Evolutionary conservation across 352 stramenopile species (phyloP), one percentile per base, ranked within the genome.

Genomic region (Phytophthora pisi): DNA sequence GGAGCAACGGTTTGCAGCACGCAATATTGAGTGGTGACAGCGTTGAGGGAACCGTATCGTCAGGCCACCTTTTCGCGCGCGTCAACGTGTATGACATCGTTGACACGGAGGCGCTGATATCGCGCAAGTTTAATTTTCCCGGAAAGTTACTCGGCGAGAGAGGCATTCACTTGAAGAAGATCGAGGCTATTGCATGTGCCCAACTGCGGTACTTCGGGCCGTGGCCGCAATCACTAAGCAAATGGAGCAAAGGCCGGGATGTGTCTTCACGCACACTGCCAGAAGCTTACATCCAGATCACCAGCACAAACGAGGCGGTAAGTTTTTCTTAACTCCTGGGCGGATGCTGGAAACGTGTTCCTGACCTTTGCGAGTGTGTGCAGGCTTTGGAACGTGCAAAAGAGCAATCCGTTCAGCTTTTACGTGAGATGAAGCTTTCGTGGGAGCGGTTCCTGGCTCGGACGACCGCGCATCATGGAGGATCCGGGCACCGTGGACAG

Each of bases 131-230:
- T 34, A 84, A 88, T 55, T 91, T 93, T 30, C 62, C 74, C 3
- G 81, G 82, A 0, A 84, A 84, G 52, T 60, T 93, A 18, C 28
- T 93, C 6, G 85, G 85, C 7, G 78, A 91, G 60, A 72, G 83
- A 10, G 85, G 78, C 1, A 77, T 93, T 15, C 64, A 90, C 58
- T 60, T 92, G 28, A 93, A 93, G 70, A 80, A 74, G 38, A 83
- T 87, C 43, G 77, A 87, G 57, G 75, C 75, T 10, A 77, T 82
- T 51, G 72, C 75, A 4, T 89, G 78, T 55, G 80, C 80, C 13
- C 78, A 90, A 51, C 55, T 90, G 50, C 75, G 77, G 16, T 90
- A 88, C 71, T 77, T 79, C 64, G 75, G 75, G 13, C 77, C 68
- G 38, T 83, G 71, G 72, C 61, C 69, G 4, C 58, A 73, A 26